Evolutionary conservation across 139 green algal genomes (phyloP), one percentile per base, ranked within the genome.

Genomic region (Auxenochlorella pyrenoidosa): DNA sequence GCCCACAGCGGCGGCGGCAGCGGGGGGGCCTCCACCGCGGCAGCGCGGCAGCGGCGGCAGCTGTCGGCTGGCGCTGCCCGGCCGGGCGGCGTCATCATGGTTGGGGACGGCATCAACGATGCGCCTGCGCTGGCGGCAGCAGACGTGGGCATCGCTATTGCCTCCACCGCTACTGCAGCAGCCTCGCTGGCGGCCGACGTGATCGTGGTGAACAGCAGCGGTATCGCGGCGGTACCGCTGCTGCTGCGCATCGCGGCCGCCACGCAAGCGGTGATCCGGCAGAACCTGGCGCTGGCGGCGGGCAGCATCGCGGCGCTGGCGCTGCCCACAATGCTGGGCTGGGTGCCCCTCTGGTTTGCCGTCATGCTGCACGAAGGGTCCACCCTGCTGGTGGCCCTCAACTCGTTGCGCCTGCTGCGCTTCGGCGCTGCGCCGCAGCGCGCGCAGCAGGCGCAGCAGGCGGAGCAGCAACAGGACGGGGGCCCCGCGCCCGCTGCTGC

Each of bases 341-440:
- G 93, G n/a, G 90, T 99, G 71, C 97, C 97, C 0, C 90, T 99
- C 68, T 98, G 96, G 95, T 73, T 96, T 71, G 96, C 96, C 28
- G 96, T 99, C 32, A 86, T 95, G 32, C 82, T 98, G 72, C 97
- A 99, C 89, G 97, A 99, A 90, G 97, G 96, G 34, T 93, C 90
- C 75, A 98, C 97, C 0, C 75, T 99, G 85, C 84, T 97, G 28
- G 96, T 98, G 28, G 96, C 95, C 3, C 87, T 98, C 82, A 99
- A 98, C 92, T 96, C 92, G 28, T 88, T 98, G 81, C 88, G 95
- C 13, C 91, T 97, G 85, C 92, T 98, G 82, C 21, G 21, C 60
- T 85, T 58, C 16, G 79, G 79, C 5, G 73, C 73, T 21, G 22
- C 73, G 41, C 73, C 41, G 28, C 68, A 38, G n/a, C 68, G 30